Evolutionary conservation across 768 basidiomycete species (phyloP).

Genomic region (Dioszegia hungarica): DNA sequence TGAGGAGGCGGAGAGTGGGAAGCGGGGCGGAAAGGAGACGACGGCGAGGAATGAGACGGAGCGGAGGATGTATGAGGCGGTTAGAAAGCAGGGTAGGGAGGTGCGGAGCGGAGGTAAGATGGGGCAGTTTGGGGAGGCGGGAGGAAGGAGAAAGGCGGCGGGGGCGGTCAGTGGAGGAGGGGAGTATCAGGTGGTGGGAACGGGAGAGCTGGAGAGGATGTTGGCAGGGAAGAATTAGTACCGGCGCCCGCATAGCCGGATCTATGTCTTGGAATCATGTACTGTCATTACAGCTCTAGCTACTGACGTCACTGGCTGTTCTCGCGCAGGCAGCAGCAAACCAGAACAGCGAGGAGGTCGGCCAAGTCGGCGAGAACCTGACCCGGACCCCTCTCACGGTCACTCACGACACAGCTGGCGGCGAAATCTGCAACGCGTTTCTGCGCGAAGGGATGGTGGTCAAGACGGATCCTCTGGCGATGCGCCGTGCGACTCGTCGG

Average conservation of each 20-base stretch:
- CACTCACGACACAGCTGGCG: too few relatives aligned
- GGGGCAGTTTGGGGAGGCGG: constrained; percentile 37
- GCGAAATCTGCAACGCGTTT: too few relatives aligned
- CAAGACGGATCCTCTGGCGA: too few relatives aligned
- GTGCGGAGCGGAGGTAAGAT: constrained; percentile 67
- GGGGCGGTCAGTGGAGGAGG: constrained; percentile 22
- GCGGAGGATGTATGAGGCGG: constrained; percentile 77
- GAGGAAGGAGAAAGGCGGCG: constrained; percentile 1
- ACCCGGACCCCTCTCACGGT: too few relatives aligned
- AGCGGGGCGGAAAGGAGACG: constrained; percentile 33
- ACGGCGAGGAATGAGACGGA: constrained; percentile 58
- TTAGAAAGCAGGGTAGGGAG: constrained; percentile 73
- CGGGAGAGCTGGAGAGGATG: constrained; percentile 44
- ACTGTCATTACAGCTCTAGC: not conserved
- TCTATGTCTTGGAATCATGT: too few relatives aligned
- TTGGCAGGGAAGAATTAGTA: constrained; percentile 13
- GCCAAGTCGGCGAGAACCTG: too few relatives aligned
- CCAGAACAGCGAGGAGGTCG: too few relatives aligned
- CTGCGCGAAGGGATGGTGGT: too few relatives aligned
- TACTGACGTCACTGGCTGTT: too few relatives aligned
- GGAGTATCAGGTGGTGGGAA: constrained; percentile 48
- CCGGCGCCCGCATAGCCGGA: too few relatives aligned
- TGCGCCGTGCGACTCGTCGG: too few relatives aligned
- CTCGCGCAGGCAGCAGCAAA: too few relatives aligned
- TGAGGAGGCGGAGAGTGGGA: constrained; percentile 50